Evolutionary conservation across 106 monocot species (phyloP), one percentile per base, ranked within the genome.

Genomic region (Acorus calamus): DNA sequence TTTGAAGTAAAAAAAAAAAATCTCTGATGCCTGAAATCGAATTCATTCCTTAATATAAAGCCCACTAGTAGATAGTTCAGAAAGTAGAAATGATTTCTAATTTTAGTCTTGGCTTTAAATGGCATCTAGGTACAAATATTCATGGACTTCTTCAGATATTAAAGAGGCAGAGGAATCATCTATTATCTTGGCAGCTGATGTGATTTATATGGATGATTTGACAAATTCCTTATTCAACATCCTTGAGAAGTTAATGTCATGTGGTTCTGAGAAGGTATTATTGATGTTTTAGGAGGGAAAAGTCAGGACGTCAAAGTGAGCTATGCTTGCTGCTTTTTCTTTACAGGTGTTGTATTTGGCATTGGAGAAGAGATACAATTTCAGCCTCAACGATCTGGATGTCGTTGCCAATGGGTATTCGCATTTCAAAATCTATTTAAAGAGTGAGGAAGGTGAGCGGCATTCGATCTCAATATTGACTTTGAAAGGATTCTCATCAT

Each of bases 291-390:
- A 62, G 10, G 6, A 46, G 8, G 48, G 61, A 45, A n/a, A 47
- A 47, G 14, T 9, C 46, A 47, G 11, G 3, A 58, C 42, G 47
- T 28, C 46, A 46, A 7, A 46, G 6, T 45, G 10, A 45, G 11
- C 52, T n/a, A 51, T 51, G 44, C 14, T 14, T 64, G 4, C 45
- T 71, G 11, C 2, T 14, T 67, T 42, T 59, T 63, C 43, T 8
- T 70, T 41, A 56, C 49, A 96, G 94, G 74, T 90, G 46, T 72
- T 96, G 42, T 96, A 82, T 72, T 71, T 96, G 76, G 82, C 94
- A 4, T 68, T 96, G 71, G 90, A 96, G 74, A 96, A 96, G 73
- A 77, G 94, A 46, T 96, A 84, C 58, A 96, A 96, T 60, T 94
- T 96, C 68, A 84, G 75, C 59, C 53, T 96, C 8, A 74, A 87